phyloP scores from a whole-genome alignment of 2,329 filamentous ascomycete genomes.

The Cladorrhinum sp. region DNA sequence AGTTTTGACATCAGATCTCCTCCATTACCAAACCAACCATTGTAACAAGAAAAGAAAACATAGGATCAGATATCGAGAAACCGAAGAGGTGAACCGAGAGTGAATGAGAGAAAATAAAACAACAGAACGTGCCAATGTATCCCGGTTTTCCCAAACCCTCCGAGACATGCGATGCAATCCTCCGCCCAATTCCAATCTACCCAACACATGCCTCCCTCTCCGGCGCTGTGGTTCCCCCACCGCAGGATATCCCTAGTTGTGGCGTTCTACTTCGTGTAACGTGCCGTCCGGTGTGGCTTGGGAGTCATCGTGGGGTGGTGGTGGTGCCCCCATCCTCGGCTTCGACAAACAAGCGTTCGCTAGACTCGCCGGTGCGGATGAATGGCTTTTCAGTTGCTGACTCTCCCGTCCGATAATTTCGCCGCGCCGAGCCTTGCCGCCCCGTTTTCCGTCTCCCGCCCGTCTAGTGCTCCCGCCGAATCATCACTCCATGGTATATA shows the following conservation, averaged over 20 bases:
- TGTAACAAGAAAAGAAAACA: background rate
- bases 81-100: background rate
- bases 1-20: background rate
- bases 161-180: constrained; percentile 4
- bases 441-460: constrained; percentile 12
- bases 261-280: background rate
- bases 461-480: background rate
- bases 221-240: background rate
- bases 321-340: background rate
- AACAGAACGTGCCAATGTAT: constrained; percentile 4
- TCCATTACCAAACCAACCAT: no score
- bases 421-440: constrained; percentile 22
- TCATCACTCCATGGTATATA: background rate
- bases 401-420: constrained; percentile 10
- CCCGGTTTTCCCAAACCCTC: background rate
- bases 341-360: background rate
- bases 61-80: background rate
- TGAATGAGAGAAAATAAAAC: constrained; percentile 4
- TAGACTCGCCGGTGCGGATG: constrained; percentile 6
- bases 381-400: constrained; percentile 2
- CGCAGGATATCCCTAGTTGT: constrained; percentile 8
- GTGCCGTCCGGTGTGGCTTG: constrained; percentile 2
- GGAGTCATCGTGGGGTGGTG: background rate
- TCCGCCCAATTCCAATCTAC: constrained; percentile 7
- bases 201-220: background rate